A percentile compares a stretch with the other conserved stretches of the same genome.
Evolutionary conservation across 371 early-diverging fungal species (phyloP).

Genomic region (Rhizopus arrhizus): DNA sequence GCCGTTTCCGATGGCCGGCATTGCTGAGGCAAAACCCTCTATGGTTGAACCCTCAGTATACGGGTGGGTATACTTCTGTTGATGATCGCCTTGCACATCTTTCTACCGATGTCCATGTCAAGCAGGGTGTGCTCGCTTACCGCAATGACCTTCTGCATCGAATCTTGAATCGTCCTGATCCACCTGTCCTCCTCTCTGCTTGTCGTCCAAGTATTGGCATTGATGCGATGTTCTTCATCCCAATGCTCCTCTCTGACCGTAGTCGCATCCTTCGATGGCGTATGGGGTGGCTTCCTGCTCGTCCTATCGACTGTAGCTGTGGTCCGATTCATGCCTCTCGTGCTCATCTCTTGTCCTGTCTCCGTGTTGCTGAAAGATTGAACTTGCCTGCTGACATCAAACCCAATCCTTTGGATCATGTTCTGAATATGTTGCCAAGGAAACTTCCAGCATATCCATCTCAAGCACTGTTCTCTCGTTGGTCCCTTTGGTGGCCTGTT

Average conservation of each 20-base stretch:
- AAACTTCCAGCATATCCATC: too few species aligned
- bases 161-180: background rate
- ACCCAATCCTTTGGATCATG: too few species aligned
- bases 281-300: slow-evolving; percentile 21
- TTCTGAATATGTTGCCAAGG: too few species aligned
- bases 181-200: background rate
- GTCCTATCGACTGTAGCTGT: slow-evolving; percentile 6
- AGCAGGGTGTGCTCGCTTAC: background rate
- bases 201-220: slow-evolving; percentile 1
- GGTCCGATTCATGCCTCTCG: slow-evolving; percentile 9
- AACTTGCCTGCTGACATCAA: too few species aligned
- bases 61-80: background rate
- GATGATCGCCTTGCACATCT: too few species aligned
- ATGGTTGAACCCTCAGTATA: background rate
- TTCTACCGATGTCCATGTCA: background rate
- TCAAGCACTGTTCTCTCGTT: too few species aligned
- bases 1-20: background rate
- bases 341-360: background rate
- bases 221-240: slow-evolving; percentile 4
- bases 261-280: slow-evolving; percentile 22
- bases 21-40: background rate
- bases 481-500: too few species aligned
- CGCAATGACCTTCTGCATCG: background rate
- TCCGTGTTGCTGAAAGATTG: slow-evolving; percentile 1
- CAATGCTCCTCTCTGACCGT: background rate